Evolutionary conservation across 2,329 filamentous ascomycete genomes (phyloP).

Genomic region (Aspergillus hortae): DNA sequence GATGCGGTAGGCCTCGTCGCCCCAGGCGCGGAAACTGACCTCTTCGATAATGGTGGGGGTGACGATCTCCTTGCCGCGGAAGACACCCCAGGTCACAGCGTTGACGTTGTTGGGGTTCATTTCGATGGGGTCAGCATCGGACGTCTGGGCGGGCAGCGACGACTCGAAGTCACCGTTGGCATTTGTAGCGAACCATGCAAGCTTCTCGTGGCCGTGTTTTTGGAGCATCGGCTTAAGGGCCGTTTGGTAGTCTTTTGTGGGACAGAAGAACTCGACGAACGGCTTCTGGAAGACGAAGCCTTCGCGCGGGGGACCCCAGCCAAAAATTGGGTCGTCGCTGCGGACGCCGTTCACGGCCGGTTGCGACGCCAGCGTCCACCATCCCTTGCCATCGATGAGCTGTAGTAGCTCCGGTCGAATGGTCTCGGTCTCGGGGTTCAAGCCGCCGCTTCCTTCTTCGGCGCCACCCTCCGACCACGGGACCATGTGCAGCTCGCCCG

Average conservation of each 20-base stretch:
- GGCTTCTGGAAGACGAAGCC: conserved; percentile 98
- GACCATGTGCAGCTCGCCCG: conserved; percentile 73
- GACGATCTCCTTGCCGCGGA: conserved; percentile 91
- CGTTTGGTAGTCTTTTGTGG: conserved; percentile 64
- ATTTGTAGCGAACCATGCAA: conserved; percentile 88
- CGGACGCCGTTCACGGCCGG: conserved; percentile 84
- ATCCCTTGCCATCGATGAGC: conserved; percentile 73
- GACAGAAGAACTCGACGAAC: conserved; percentile 94
- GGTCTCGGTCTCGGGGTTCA: conserved; percentile 69
- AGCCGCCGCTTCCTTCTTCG: conserved; percentile 48
- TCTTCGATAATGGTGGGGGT: conserved; percentile 96
- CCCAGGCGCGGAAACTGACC: conserved; percentile 89
- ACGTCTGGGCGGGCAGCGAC: conserved; percentile 36
- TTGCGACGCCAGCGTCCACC: conserved; percentile 96
- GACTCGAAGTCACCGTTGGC: conserved; percentile 72
- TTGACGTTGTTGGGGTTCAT: conserved; percentile 63
- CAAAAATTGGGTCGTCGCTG: conserved; percentile 74
- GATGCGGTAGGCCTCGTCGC: conserved; percentile 92
- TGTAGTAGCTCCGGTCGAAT: conserved; percentile 73
- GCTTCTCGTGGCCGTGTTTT: conserved; percentile 57
- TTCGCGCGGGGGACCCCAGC: conserved; percentile 81
- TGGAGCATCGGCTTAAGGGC: conserved; percentile 61
- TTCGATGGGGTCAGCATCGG: conserved; percentile 31
- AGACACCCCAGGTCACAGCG: conserved; percentile 95
- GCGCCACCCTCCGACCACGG: conserved; percentile 84